Evolutionary conservation across 768 basidiomycete species (phyloP).

Genomic region (Krasilnikovozyma curviuscula): DNA sequence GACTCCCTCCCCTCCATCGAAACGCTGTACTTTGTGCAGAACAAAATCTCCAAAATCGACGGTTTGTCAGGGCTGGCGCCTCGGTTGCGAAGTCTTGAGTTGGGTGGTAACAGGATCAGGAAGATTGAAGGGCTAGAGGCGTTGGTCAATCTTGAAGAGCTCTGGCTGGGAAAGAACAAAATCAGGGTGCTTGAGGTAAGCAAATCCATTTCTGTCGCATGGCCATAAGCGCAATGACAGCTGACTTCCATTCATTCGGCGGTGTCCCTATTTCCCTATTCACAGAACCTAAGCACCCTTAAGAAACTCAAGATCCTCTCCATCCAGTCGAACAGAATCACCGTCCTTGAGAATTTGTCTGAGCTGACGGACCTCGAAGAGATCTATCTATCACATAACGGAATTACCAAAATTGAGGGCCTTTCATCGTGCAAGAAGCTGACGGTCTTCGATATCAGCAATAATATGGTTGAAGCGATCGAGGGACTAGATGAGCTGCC

Average conservation of each 20-base stretch:
- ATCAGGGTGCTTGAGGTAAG: constrained; percentile 64
- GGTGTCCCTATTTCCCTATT: background rate
- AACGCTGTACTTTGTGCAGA: constrained; percentile 87
- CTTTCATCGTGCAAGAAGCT: constrained; percentile 59
- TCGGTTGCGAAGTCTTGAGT: constrained; percentile 61
- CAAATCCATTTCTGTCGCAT: background rate
- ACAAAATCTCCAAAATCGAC: constrained; percentile 66
- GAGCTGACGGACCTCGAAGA: constrained; percentile 56
- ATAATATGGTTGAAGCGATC: constrained; percentile 58
- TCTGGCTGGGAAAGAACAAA: constrained; percentile 98
- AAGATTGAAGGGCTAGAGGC: constrained; percentile 69
- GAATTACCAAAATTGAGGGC: constrained; percentile 62
- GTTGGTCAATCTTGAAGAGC: constrained; percentile 63
- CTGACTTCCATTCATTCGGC: background rate
- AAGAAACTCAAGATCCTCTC: constrained; percentile 65
- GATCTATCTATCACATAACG: constrained; percentile 86
- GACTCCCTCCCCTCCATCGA: constrained; percentile 42
- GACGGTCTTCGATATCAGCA: constrained; percentile 67
- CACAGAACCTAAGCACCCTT: constrained; percentile 49
- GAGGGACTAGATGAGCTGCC: constrained; percentile 65
- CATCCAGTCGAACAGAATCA: constrained; percentile 73
- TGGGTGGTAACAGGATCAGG: constrained; percentile 82
- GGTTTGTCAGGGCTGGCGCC: constrained; percentile 39
- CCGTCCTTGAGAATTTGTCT: constrained; percentile 64
- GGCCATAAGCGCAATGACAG: no score